Base-by-base conservation (phyloP, 768 basidiomycete species). In the Lentinula sp. region DNA sequence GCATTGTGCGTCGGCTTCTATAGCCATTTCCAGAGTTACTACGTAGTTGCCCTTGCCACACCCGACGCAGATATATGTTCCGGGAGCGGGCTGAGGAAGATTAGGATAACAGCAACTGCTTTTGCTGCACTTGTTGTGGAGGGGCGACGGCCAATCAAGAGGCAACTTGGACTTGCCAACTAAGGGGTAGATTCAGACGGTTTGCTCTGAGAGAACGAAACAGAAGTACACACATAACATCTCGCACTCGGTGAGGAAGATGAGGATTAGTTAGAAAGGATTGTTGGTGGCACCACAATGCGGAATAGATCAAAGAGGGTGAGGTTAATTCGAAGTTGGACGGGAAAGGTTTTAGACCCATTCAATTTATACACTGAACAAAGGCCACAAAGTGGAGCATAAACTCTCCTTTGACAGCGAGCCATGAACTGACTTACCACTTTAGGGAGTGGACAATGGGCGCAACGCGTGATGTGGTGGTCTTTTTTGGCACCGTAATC, bases 91-190 rank as follows among this genome's bases (percentile, higher is more conserved):
- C 49, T 69, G 65, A 1, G 75, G 74, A 36, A 8, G 62, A 36
- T 76, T 76, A 0, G 74, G 65, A 45, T 65, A 69, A 45, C 63
- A 67, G 55, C 74, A 76, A n/a, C 67, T 70, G 45, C 43, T 69
- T 45, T 73, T 68, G 53, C 69, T 70, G 39, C 74, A 76, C 58
- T 72, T 76, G 65, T 74, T 72, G 55, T 76, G 75, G 58, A 66
- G 74, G 8, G 67, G 67, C 8, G 75, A 75, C 18, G 74, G 74
- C 75, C 75, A 76, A 42, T 66, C 67, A 2, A 70, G 60, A 1
- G 73, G 74, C 4, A 60, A 33, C 15, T 50, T 50, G 50, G 39
- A 20, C 37, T 59, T 59, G 20, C 71, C 65, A 1, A 67, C 62
- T 32, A 66, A 61, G 18, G 35, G 39, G 4, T 16, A 39, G 18